Percentiles rank a stretch among this genome's conserved stretches.
Evolutionary conservation across 257 asterid species (phyloP).

Genomic region (Jacaranda mimosifolia): DNA sequence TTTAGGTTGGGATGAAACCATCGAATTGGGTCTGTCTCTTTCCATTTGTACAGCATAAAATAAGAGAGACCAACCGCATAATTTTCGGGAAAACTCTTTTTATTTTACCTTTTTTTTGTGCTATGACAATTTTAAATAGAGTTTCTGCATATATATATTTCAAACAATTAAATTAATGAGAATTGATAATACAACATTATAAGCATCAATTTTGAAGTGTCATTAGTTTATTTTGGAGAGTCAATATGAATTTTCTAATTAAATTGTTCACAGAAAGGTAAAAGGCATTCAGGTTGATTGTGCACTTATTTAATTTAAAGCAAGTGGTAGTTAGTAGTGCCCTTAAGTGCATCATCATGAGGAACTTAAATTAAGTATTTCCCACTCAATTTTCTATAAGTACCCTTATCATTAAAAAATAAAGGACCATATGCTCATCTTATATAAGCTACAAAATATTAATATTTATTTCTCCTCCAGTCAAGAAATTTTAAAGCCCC

Average conservation of each 20-base stretch:
- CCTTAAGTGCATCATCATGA: constrained; percentile 1
- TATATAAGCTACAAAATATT: neutral
- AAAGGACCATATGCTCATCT: neutral
- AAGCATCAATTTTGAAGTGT: too few species aligned
- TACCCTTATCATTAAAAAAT: neutral
- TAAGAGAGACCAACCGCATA: neutral
- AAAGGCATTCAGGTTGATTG: neutral
- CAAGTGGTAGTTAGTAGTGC: constrained; percentile 4
- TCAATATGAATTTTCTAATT: neutral
- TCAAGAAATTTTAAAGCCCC: neutral
- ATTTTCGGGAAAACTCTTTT: neutral
- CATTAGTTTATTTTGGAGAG: too few species aligned
- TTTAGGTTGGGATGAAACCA: neutral
- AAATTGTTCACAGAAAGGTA: neutral
- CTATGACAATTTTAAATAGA: neutral
- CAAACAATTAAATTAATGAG: too few species aligned
- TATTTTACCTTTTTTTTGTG: neutral
- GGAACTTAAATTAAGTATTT: neutral
- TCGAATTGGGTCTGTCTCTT: neutral
- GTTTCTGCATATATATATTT: neutral
- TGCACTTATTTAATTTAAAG: neutral
- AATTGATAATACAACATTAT: too few species aligned
- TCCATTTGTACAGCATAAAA: neutral
- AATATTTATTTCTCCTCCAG: neutral
- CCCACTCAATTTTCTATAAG: constrained; percentile 18